Evolutionary conservation across 2,329 filamentous ascomycete genomes (phyloP).

Genomic region (Penicillium psychrosexuale): DNA sequence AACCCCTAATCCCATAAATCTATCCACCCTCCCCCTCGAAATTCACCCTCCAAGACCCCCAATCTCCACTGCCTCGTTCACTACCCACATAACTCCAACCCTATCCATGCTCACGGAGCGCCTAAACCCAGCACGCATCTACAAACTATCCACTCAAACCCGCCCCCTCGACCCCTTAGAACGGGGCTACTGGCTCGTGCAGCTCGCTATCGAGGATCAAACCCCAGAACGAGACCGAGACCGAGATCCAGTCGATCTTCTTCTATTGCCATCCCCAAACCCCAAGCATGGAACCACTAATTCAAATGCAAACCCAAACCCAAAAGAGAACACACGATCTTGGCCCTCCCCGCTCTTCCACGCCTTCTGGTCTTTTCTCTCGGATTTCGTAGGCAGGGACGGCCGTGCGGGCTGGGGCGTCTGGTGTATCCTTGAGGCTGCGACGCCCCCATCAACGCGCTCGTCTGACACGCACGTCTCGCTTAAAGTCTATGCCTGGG

Average conservation of each 20-base stretch:
- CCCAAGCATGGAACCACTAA: slow-evolving; percentile 24
- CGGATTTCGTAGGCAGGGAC: slow-evolving; percentile 35
- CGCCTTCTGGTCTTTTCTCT: slow-evolving; percentile 44
- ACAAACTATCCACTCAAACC: slow-evolving; percentile 50
- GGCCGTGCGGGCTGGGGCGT: slow-evolving; percentile 47
- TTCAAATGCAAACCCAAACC: slow-evolving; percentile 32
- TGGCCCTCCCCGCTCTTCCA: slow-evolving; percentile 37
- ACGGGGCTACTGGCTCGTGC: slow-evolving; percentile 73
- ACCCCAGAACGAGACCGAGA: slow-evolving; percentile 34
- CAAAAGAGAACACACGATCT: not conserved
- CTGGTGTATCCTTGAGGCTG: slow-evolving; percentile 38
- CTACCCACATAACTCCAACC: slow-evolving; percentile 56
- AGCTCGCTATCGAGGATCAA: slow-evolving; percentile 51
- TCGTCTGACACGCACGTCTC: not conserved
- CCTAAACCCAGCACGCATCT: slow-evolving; percentile 54
- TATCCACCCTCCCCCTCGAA: slow-evolving; percentile 30
- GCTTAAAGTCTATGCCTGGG: slow-evolving; percentile 68
- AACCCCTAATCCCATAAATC: not conserved
- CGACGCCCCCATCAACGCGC: not conserved
- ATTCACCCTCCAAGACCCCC: slow-evolving; percentile 57
- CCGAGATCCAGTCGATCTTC: not conserved
- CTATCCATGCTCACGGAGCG: slow-evolving; percentile 54
- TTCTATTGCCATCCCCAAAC: slow-evolving; percentile 21
- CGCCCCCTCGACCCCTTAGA: slow-evolving; percentile 59
- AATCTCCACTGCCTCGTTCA: slow-evolving; percentile 46